phyloP scores from a whole-genome alignment of 2,329 filamentous ascomycete species.

The Didymella lethalis region DNA sequence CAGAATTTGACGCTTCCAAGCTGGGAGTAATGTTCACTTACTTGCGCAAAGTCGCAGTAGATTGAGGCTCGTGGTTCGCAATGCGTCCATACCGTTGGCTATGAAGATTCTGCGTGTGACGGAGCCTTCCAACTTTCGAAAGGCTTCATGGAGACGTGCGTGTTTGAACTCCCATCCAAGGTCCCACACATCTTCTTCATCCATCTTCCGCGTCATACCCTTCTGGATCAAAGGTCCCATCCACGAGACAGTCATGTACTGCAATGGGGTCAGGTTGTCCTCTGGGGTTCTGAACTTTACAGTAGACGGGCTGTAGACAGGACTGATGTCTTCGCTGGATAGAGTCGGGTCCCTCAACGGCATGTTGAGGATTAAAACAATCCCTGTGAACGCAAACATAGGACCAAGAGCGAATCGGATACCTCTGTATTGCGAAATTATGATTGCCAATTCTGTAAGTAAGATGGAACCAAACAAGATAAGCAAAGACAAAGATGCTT shows the following conservation, averaged over 20 bases:
- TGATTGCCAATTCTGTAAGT: constrained; percentile 41
- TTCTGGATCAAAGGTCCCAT: constrained; percentile 75
- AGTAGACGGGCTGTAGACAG: constrained; percentile 64
- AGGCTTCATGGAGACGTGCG: constrained; percentile 73
- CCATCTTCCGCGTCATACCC: constrained; percentile 70
- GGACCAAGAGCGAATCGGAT: constrained; percentile 47
- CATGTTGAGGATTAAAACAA: constrained; percentile 69
- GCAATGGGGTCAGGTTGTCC: constrained; percentile 79
- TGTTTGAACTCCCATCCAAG: constrained; percentile 86
- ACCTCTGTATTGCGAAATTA: constrained; percentile 40
- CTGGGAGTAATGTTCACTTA: constrained; percentile 38
- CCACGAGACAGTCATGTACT: constrained; percentile 88
- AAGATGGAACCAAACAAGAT: constrained; percentile 47
- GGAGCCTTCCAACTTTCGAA: constrained; percentile 75
- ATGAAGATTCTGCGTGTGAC: constrained; percentile 73
- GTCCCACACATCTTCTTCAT: constrained; percentile 83
- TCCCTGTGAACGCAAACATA: constrained; percentile 55
- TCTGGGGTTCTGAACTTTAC: constrained; percentile 74
- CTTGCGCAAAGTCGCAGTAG: constrained; percentile 68
- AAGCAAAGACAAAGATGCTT: constrained; percentile 52
- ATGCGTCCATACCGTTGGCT: constrained; percentile 81
- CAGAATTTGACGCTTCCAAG: not conserved
- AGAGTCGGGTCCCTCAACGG: constrained; percentile 70
- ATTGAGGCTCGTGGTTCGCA: constrained; percentile 70
- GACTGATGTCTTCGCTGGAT: constrained; percentile 65